These are phyloP conservation scores for Rosa hybrid DNA, from an alignment of 331 rosid genomes.

Conservation along the genomic window DNA sequence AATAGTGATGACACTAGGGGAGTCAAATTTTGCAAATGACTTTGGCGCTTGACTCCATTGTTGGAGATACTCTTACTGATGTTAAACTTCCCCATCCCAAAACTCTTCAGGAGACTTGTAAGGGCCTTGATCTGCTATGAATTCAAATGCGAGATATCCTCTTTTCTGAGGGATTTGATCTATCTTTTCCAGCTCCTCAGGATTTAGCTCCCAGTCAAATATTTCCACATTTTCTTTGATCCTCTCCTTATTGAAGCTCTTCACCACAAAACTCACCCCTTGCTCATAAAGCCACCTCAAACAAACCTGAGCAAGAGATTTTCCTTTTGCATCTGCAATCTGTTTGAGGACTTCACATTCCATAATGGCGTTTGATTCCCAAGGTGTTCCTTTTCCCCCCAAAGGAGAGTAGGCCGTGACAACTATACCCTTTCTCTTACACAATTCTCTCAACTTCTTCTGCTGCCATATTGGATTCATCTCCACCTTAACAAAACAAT, in stretches of 20 bases:
- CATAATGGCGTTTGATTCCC: conserved; percentile 23
- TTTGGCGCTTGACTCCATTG: no score
- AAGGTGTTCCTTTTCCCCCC: conserved; percentile 27
- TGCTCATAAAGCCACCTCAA: no score
- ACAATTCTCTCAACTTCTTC: conserved; percentile 20
- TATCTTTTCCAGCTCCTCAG: not conserved
- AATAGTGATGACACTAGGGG: no score
- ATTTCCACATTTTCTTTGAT: no score
- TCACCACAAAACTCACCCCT: no score
- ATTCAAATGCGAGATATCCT: not conserved
- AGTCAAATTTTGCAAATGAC: no score
- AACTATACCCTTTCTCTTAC: conserved; percentile 32
- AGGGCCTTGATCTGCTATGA: conserved; percentile 1
- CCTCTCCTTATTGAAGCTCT: no score
- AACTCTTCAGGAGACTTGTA: not conserved
- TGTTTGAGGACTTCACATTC: no score
- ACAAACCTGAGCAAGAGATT: no score
- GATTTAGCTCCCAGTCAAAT: no score
- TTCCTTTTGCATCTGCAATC: no score
- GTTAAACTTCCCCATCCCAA: conserved; percentile 16
- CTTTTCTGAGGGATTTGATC: conserved; percentile 13
- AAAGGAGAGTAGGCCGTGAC: conserved; percentile 41
- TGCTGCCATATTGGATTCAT: conserved; percentile 45
- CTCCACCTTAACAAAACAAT: conserved; percentile 33
- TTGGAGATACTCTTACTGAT: no score